Conservation (phyloP, 495 filamentous ascomycete genomes). For the Pseudotulostoma volvatum region DNA sequence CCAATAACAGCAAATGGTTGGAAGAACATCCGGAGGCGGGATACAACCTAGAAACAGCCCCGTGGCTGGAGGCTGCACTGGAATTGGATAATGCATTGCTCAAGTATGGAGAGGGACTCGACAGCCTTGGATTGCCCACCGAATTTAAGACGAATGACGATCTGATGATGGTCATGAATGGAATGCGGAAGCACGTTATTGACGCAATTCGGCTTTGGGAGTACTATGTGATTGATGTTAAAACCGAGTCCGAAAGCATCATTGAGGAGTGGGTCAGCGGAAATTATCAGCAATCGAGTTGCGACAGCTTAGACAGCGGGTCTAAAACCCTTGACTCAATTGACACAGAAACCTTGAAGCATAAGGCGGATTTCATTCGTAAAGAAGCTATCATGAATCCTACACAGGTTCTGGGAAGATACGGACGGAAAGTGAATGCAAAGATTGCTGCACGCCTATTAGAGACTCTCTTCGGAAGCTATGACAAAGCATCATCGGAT, state of each 20-base stretch:
- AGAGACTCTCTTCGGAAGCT: constrained; percentile 50
- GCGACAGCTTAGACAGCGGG: constrained; percentile 18
- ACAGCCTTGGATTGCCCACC: constrained; percentile 51
- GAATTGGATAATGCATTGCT: constrained; percentile 75
- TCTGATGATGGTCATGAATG: constrained; percentile 70
- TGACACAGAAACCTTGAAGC: constrained; percentile 35
- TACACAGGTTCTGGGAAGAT: constrained; percentile 63
- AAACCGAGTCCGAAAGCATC: constrained; percentile 49
- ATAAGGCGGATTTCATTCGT: constrained; percentile 45
- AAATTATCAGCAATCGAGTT: constrained; percentile 30
- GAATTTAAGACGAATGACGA: constrained; percentile 55
- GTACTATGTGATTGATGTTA: constrained; percentile 72
- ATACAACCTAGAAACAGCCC: constrained; percentile 85
- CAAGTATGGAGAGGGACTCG: constrained; percentile 54
- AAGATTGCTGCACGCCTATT: constrained; percentile 50
- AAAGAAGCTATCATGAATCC: constrained; percentile 48
- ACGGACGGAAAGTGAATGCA: constrained; percentile 51
- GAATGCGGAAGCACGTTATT: constrained; percentile 64
- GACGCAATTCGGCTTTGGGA: constrained; percentile 72
- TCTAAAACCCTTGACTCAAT: constrained; percentile 22
- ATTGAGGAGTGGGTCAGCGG: constrained; percentile 54
- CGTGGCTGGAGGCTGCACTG: constrained; percentile 79
- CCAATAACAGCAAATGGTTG: constrained; percentile 88
- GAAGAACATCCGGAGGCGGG: constrained; percentile 89
- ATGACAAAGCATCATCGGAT: constrained; percentile 31